Conservation (phyloP, 2,329 filamentous ascomycete genomes). For the Talaromyces sp. region DNA sequence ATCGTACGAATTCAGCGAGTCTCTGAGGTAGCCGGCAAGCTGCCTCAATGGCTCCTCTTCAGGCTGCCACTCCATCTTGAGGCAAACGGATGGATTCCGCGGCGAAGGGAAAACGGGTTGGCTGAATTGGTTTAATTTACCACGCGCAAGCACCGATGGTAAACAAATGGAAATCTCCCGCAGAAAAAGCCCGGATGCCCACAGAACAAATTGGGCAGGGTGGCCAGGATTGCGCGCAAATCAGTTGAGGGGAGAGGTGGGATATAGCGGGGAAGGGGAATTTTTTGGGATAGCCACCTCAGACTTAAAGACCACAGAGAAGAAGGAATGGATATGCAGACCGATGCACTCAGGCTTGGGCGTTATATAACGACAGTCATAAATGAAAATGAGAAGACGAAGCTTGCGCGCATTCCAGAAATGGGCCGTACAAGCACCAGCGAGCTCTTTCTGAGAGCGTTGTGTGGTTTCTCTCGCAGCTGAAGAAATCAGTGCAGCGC, state of each 20-base stretch:
- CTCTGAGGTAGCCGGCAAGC: conserved; percentile 80
- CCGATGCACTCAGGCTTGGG: neutral
- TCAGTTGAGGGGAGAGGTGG: neutral
- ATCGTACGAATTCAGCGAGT: conserved; percentile 83
- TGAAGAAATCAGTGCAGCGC: neutral
- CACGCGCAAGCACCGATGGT: neutral
- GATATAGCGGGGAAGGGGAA: conserved; percentile 8
- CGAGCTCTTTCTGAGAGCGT: neutral
- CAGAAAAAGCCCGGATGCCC: neutral
- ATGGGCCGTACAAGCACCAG: neutral
- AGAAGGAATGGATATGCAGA: neutral
- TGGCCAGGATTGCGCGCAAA: conserved; percentile 1
- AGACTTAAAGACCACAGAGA: neutral
- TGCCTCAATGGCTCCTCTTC: conserved; percentile 80
- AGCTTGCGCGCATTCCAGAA: neutral
- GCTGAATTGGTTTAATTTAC: neutral
- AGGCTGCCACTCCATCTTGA: conserved; percentile 86
- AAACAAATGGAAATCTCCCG: neutral
- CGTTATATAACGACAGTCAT: neutral
- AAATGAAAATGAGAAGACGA: neutral
- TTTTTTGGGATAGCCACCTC: conserved; percentile 4
- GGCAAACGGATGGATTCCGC: conserved; percentile 7
- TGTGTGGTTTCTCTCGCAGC: neutral
- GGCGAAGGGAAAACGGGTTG: neutral
- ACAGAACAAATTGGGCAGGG: neutral